A percentile compares a stretch with the other conserved stretches of the same genome.
phyloP scores from a whole-genome alignment of 2,329 filamentous ascomycete genomes.

The Purpureocillium takamizusanense region DNA sequence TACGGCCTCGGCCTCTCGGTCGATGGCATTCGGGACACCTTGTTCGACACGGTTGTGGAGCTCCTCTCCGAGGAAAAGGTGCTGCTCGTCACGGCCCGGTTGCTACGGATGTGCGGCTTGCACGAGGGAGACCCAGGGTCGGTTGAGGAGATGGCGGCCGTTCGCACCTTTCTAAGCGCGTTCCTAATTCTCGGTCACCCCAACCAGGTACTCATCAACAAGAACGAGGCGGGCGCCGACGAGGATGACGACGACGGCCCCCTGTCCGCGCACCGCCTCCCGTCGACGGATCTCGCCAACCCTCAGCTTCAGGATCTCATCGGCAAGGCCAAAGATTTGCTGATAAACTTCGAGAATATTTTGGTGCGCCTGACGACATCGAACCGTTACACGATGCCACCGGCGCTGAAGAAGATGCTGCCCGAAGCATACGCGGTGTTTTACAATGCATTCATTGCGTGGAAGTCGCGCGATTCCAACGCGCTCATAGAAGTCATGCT shows the following conservation, averaged over 20 bases:
- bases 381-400: constrained; percentile 60
- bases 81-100: constrained; percentile 53
- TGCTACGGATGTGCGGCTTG: constrained; percentile 62
- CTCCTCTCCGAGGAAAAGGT: constrained; percentile 60
- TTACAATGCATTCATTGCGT: constrained; percentile 70
- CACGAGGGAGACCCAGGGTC: constrained; percentile 55
- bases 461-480: constrained; percentile 73
- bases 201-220: constrained; percentile 66
- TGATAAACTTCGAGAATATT: constrained; percentile 70
- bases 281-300: constrained; percentile 43
- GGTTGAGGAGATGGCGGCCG: constrained; percentile 59
- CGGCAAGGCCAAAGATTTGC: constrained; percentile 65
- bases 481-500: constrained; percentile 77
- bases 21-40: constrained; percentile 58
- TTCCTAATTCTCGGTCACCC: constrained; percentile 75
- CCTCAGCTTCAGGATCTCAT: constrained; percentile 63
- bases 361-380: constrained; percentile 54
- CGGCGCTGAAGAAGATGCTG: constrained; percentile 51
- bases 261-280: constrained; percentile 20
- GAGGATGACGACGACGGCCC: constrained; percentile 42
- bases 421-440: constrained; percentile 65
- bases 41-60: constrained; percentile 65
- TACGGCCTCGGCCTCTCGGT: constrained; percentile 58
- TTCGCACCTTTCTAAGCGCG: constrained; percentile 69
- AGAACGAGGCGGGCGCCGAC: constrained; percentile 46